Evolutionary conservation across 345 rosid genomes (phyloP), one percentile per base, ranked within the genome.

Genomic region (Ailanthus altissimus): DNA sequence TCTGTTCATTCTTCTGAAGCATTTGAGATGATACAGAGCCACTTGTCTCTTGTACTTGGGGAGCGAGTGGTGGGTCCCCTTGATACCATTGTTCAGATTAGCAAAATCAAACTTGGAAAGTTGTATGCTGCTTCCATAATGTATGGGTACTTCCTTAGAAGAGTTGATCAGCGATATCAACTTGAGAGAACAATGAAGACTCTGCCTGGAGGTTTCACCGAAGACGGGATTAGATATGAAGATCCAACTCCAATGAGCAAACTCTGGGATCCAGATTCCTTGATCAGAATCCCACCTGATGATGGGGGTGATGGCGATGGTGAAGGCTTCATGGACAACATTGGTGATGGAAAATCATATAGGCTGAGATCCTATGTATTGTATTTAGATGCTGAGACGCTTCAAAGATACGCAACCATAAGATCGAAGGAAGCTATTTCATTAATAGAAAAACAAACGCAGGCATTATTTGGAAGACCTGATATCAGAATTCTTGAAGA

Each of bases 1-100:
- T 86, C 90, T 10, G 90, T 93, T 79, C 99, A 95, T 82, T 95
- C 99, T 18, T 75, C 91, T 12, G 99, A 95, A 86, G 99, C 97
- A 18, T 90, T 89, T 54, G 98, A 95, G 81, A 92, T 95, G 99
- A 95, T 93, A 80, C 93, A 88, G 77, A 90, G 90, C 84, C 98
- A 95, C 84, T 77, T 93, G 64, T 82, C 97, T 77, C 86, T 89
- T 12, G 90, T 93, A 56, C 89, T 92, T 13, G 97, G 98, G 73
- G 98, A 93, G 18, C 64, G 96, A 67, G 56, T 78, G 0, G 92
- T 95, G 0, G 97, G 98, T 51, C 92, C 99, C 45, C 90, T 93
- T 13, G 89, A 83, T 51, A 84, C 88, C 47, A 84, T 89, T 62
- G 81, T 89, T 80, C 88, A 95, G 83, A 95, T 91, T 72, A 89